These are phyloP conservation scores for Seiridium unicorne DNA, from an alignment of 2,329 filamentous ascomycete genomes.

Conservation along the genomic window DNA sequence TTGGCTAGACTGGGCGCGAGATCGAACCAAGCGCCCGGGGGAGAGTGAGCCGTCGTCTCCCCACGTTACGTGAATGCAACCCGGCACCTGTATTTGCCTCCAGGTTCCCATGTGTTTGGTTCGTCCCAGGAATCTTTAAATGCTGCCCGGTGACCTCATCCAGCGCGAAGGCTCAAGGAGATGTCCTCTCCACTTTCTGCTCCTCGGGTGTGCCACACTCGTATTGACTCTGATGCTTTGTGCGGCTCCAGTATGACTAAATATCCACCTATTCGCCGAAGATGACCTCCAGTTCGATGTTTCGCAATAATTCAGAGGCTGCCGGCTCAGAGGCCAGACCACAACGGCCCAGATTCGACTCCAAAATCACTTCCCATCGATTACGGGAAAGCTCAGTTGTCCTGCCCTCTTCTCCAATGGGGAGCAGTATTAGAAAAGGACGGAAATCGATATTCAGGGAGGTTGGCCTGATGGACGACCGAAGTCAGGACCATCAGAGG, in stretches of 20 bases:
- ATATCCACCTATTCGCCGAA: neutral
- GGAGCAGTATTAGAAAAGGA: slow-evolving; percentile 46
- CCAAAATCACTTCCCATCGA: slow-evolving; percentile 48
- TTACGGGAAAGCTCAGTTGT: slow-evolving; percentile 43
- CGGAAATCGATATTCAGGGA: slow-evolving; percentile 53
- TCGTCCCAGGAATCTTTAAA: slow-evolving; percentile 1
- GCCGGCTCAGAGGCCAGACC: slow-evolving; percentile 6
- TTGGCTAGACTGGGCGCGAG: neutral
- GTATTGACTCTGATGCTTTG: neutral
- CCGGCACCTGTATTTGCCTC: neutral
- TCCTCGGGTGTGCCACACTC: slow-evolving; percentile 5
- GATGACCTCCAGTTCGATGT: slow-evolving; percentile 20
- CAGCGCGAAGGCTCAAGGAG: neutral
- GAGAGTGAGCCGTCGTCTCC: neutral
- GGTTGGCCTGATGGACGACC: slow-evolving; percentile 38
- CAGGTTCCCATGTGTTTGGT: neutral
- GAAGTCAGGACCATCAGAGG: neutral
- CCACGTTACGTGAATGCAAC: neutral
- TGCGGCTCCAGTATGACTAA: slow-evolving; percentile 2
- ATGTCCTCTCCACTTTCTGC: slow-evolving; percentile 5
- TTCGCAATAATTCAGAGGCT: slow-evolving; percentile 16
- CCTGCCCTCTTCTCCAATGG: neutral
- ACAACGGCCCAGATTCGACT: slow-evolving; percentile 48
- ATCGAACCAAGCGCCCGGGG: neutral
- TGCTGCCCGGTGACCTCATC: slow-evolving; percentile 8